phyloP scores from a whole-genome alignment of 1,284 basidiomycete genomes.

The Gymnopus androsaceus region DNA sequence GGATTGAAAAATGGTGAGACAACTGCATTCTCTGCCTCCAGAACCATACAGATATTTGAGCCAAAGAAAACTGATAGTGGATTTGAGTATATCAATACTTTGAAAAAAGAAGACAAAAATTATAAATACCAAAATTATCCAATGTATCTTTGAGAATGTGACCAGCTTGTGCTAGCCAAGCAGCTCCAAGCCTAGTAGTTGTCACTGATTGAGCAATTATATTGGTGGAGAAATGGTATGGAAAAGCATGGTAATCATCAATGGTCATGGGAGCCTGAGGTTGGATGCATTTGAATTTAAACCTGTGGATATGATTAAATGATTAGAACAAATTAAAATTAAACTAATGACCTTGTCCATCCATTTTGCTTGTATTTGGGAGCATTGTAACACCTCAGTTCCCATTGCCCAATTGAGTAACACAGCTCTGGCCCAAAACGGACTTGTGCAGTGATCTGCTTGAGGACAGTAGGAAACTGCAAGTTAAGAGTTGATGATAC shows the following conservation, averaged over 20 bases:
- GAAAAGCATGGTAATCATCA: too few relatives aligned
- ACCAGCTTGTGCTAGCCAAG: neutral
- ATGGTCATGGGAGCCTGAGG: too few relatives aligned
- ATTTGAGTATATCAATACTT: neutral
- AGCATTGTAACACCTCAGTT: neutral
- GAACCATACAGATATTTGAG: neutral
- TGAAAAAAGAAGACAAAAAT: neutral
- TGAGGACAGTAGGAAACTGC: too few relatives aligned
- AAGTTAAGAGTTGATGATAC: too few relatives aligned
- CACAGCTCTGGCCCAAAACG: neutral
- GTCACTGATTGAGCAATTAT: neutral
- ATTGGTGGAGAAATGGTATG: too few relatives aligned
- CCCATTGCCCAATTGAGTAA: neutral
- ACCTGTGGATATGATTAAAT: too few relatives aligned
- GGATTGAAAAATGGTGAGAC: neutral
- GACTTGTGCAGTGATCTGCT: neutral
- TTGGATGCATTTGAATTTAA: too few relatives aligned
- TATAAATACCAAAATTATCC: neutral
- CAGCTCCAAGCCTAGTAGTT: slow-evolving; percentile 1
- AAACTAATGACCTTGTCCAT: neutral
- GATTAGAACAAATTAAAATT: neutral
- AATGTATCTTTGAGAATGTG: neutral
- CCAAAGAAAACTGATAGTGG: neutral
- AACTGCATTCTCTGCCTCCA: neutral
- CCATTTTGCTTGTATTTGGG: neutral